Percentiles rank a stretch among this genome's conserved stretches.
These are phyloP conservation scores for Priceomyces fermenticarens DNA, from an alignment of 805 yeast genomes.

Conservation along the genomic window DNA sequence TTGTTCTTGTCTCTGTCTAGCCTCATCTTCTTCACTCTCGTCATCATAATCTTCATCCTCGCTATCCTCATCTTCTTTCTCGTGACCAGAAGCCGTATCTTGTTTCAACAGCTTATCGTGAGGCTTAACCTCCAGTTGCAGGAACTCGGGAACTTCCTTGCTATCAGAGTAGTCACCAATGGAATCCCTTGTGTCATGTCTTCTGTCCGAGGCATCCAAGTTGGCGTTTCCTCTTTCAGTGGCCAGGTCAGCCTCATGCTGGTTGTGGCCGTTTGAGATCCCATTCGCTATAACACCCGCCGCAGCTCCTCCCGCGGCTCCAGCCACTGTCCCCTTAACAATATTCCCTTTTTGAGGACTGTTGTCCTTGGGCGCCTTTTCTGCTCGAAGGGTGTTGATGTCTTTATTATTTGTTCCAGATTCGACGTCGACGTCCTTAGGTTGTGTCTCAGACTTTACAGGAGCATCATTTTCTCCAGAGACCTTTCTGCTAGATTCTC, in stretches of 20 bases:
- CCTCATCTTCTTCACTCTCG: conserved; percentile 24
- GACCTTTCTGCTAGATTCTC: too few relatives aligned
- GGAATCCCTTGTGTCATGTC: neutral
- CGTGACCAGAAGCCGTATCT: neutral
- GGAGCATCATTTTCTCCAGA: neutral
- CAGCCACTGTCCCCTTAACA: too few relatives aligned
- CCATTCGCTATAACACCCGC: too few relatives aligned
- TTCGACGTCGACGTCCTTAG: too few relatives aligned
- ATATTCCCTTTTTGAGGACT: too few relatives aligned
- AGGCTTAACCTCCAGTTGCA: too few relatives aligned
- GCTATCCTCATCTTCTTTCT: neutral
- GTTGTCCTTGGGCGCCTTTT: too few relatives aligned
- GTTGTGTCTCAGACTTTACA: neutral
- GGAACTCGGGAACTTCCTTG: neutral
- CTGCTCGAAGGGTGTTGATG: too few relatives aligned
- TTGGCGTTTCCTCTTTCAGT: neutral
- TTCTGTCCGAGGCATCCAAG: neutral
- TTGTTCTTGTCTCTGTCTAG: conserved; percentile 42
- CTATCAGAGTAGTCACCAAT: neutral
- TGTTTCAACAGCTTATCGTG: too few relatives aligned
- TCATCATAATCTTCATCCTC: conserved; percentile 15
- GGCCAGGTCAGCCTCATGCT: neutral
- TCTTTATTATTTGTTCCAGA: neutral
- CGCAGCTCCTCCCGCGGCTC: too few relatives aligned
- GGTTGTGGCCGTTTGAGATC: too few relatives aligned